A percentile compares a stretch with the other conserved stretches of the same genome.
phyloP scores from a whole-genome alignment of 345 rosid species.

The Hibiscus trionum region DNA sequence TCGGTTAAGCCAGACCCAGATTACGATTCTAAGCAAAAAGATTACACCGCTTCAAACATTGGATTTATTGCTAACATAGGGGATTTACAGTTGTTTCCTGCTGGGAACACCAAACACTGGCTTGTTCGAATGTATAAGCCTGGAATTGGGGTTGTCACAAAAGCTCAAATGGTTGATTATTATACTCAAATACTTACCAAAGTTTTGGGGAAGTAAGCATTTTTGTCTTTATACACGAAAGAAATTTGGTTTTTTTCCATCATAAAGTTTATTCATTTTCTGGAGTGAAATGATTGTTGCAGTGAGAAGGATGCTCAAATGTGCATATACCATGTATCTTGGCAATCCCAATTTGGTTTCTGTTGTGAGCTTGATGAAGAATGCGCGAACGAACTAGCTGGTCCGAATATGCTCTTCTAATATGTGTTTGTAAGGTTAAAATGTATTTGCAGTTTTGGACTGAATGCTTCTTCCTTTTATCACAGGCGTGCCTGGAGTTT shows the following conservation, averaged over 20 bases:
- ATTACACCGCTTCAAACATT: conserved; percentile 21
- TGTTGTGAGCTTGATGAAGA: conserved; percentile 80
- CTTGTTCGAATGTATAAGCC: conserved; percentile 67
- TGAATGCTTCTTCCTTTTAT: conserved; percentile 1
- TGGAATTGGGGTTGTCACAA: conserved; percentile 66
- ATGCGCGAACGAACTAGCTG: conserved; percentile 61
- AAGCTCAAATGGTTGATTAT: conserved; percentile 91
- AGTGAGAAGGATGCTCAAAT: conserved; percentile 89
- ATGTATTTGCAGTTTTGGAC: conserved; percentile 7
- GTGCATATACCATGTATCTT: conserved; percentile 83
- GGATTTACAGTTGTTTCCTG: conserved; percentile 6
- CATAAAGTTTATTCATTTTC: background rate
- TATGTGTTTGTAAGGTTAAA: conserved; percentile 9
- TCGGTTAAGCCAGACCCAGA: conserved; percentile 55
- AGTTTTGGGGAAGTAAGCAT: conserved; percentile 68
- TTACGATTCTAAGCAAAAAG: conserved; percentile 11
- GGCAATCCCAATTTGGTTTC: conserved; percentile 70
- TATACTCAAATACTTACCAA: conserved; percentile 60
- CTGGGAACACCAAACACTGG: conserved; percentile 59
- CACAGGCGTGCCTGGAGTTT: conserved; percentile 87
- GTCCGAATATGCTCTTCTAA: conserved; percentile 27
- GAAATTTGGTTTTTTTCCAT: background rate
- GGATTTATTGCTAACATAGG: background rate
- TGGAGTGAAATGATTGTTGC: conserved; percentile 13
- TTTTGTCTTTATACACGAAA: background rate